Evolutionary conservation across 768 basidiomycete genomes (phyloP), one percentile per base, ranked within the genome.

Genomic region (Lentinula guzmanii): DNA sequence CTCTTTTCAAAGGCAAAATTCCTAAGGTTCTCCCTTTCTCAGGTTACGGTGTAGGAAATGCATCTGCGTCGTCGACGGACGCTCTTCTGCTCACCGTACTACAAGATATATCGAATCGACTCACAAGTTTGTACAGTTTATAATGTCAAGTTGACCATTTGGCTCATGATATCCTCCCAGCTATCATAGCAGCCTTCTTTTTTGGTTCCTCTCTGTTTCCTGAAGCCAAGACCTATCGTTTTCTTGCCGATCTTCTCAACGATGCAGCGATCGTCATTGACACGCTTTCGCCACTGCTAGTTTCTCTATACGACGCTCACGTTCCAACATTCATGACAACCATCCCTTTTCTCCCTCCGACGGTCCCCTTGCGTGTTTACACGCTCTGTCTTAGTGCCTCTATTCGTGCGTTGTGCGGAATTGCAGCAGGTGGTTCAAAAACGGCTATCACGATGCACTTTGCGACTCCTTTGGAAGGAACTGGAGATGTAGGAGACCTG

Each of bases 31-130:
- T 34, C 8, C 31, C 33, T 45, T 48, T 39, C n/a, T 18, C 63
- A 86, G 87, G 86, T 37, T 82, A 86, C 62, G 88, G 88, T 4
- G 87, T 89, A n/a, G 88, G 88, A 0, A 78, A 87, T 60, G 79
- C 86, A 5, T 81, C 82, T 10, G 85, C 84, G 4, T 85, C 86
- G 1, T 82, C 87, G 4, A 89, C 87, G 0, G 69, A 87, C 56
- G 88, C 88, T 0, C 71, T 89, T 9, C 73, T 89, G 9, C 70
- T 89, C 34, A 86, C 83, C 0, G 79, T 88, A n/a, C 64, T 87
- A 5, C 87, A 87, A 72, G 87, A 90, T 59, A 77, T 79, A 0
- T 85, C 82, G 66, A 81, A 84, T 59, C 81, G 88, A 15, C 65
- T 88, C 5, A 84, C 86, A 2, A 89, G 88, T 48, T 86, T 58